Conservation (phyloP, 2,329 filamentous ascomycete genomes). For the Colletotrichum sp. region DNA sequence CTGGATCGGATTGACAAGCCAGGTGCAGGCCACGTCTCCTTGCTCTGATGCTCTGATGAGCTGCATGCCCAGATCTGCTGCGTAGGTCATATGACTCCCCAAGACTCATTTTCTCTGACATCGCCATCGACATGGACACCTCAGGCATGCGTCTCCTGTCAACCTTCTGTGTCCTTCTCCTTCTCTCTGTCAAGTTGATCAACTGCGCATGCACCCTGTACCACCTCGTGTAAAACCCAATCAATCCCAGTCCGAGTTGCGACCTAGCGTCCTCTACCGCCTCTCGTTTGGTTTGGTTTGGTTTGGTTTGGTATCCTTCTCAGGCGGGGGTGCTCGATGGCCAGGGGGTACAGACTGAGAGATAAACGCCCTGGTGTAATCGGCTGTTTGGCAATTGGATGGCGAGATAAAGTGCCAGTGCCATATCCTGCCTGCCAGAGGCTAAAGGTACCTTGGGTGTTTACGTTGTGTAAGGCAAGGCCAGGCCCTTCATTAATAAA, state of each 20-base stretch:
- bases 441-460: not conserved
- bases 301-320: not conserved
- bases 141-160: not conserved
- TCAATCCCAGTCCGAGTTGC: conserved; percentile 12
- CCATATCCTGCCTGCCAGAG: not conserved
- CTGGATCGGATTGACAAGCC: not conserved
- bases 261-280: not conserved
- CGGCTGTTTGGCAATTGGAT: not conserved
- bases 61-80: not conserved
- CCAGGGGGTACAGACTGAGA: not conserved
- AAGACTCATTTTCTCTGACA: not conserved
- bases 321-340: not conserved
- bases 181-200: not conserved
- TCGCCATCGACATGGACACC: not conserved
- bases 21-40: not conserved
- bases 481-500: not conserved
- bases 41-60: not conserved
- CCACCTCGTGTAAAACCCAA: not conserved
- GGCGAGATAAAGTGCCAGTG: not conserved
- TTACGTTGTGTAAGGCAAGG: not conserved
- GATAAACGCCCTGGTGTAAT: not conserved
- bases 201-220: not conserved
- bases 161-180: not conserved
- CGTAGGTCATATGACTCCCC: not conserved
- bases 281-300: not conserved